Evolutionary conservation across 257 asterid genomes (phyloP).

Genomic region (Datura wrightii): DNA sequence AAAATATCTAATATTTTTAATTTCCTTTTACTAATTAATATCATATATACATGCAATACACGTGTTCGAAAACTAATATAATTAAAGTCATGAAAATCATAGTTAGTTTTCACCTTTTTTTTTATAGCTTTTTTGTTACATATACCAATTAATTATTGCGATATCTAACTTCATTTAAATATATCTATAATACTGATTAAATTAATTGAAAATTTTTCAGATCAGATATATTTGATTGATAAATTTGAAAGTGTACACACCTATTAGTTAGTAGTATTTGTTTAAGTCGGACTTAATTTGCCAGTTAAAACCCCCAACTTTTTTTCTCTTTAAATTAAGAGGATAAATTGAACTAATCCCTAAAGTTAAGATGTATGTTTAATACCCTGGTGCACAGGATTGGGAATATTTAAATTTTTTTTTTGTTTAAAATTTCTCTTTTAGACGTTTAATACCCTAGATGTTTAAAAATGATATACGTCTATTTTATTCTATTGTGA

Average conservation of each 20-base stretch:
- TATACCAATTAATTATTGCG: background rate
- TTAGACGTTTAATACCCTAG: no score
- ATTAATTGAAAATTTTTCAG: background rate
- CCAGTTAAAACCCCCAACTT: background rate
- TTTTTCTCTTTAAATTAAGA: background rate
- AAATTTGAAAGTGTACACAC: background rate
- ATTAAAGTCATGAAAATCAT: background rate
- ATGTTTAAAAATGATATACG: no score
- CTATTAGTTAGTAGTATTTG: background rate
- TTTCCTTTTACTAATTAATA: no score
- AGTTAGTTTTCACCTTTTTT: background rate
- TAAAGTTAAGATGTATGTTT: no score
- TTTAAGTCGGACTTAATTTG: background rate
- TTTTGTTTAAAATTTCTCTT: no score
- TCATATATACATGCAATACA: no score
- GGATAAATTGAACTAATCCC: background rate
- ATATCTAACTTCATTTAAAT: background rate
- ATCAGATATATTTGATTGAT: background rate
- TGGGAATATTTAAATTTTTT: background rate
- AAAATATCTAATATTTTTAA: no score
- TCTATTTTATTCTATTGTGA: no score
- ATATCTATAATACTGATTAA: background rate
- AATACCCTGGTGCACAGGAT: background rate
- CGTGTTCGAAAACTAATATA: no score
- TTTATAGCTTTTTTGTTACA: background rate